Evolutionary conservation across 2,329 filamentous ascomycete species (phyloP).

Genomic region (Pseudocercospora eumusae): DNA sequence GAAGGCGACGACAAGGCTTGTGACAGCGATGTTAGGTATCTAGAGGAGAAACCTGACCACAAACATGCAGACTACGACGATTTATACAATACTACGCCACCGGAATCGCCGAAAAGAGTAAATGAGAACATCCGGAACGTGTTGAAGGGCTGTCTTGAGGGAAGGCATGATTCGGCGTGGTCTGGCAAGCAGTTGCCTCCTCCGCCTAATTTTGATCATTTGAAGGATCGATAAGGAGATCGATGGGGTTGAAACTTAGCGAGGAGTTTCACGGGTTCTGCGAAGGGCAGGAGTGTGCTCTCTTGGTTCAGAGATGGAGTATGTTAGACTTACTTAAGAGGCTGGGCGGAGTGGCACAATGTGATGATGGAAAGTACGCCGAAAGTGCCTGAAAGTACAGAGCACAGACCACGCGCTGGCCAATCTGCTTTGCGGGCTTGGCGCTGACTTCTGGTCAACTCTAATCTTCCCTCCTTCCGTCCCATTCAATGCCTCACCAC

Average conservation of each 20-base stretch:
- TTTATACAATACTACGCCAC: background rate
- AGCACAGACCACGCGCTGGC: background rate
- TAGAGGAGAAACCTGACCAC: background rate
- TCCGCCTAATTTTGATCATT: background rate
- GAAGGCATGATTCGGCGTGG: background rate
- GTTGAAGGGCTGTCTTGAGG: background rate
- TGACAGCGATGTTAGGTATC: background rate
- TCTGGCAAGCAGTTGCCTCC: background rate
- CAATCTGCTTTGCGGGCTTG: background rate
- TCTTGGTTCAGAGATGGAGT: background rate
- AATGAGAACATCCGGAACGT: background rate
- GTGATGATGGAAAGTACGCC: background rate
- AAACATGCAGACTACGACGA: background rate
- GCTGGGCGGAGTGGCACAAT: background rate
- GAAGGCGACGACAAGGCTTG: background rate
- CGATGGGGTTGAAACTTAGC: background rate
- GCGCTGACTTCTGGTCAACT: background rate
- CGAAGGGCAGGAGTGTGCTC: background rate
- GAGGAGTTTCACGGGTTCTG: background rate
- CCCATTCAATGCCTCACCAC: background rate
- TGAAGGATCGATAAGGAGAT: background rate
- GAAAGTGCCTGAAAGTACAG: background rate
- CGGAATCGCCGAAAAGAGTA: background rate
- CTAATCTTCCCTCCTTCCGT: background rate
- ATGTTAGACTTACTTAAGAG: too few species aligned